A percentile compares a stretch with the other conserved stretches of the same genome.
Evolutionary conservation across 2,329 filamentous ascomycete species (phyloP).

Genomic region (Pseudogymnoascus pannorum): DNA sequence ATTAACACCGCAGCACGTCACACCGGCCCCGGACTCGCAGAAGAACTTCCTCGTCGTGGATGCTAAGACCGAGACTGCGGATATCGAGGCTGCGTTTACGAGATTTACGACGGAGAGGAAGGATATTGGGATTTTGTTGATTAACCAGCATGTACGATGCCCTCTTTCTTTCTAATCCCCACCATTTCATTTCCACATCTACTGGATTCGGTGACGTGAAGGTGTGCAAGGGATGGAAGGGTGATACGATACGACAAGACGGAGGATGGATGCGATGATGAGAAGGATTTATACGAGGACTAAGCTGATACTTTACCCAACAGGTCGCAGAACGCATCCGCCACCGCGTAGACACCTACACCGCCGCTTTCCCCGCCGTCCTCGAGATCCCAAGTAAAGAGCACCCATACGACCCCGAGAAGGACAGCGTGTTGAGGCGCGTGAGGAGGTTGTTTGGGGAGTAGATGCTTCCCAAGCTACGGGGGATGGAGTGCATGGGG

Average conservation of each 20-base stretch:
- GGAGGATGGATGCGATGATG: neutral
- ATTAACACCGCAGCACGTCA: constrained; percentile 66
- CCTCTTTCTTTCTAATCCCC: neutral
- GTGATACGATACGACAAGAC: neutral
- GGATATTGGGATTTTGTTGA: constrained; percentile 92
- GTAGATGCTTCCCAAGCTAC: too few relatives aligned
- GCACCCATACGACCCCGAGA: constrained; percentile 97
- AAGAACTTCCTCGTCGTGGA: constrained; percentile 99
- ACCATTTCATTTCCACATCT: neutral
- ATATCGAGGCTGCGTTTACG: constrained; percentile 87
- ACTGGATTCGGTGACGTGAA: too few relatives aligned
- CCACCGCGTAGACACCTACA: constrained; percentile 82
- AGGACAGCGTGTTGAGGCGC: constrained; percentile 91
- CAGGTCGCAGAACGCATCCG: constrained; percentile 93
- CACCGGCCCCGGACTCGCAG: constrained; percentile 75
- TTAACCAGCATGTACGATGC: constrained; percentile 84
- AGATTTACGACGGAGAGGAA: constrained; percentile 83
- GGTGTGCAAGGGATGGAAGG: neutral
- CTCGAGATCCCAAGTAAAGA: constrained; percentile 98
- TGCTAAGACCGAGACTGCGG: constrained; percentile 77
- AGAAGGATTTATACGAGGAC: neutral
- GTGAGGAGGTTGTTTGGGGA: constrained; percentile 69
- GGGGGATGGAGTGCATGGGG: neutral
- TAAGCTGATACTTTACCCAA: neutral
- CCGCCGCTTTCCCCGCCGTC: constrained; percentile 89